Evolutionary conservation across 768 basidiomycete genomes (phyloP), one percentile per base, ranked within the genome.

Genomic region (Naganishia onofrii): DNA sequence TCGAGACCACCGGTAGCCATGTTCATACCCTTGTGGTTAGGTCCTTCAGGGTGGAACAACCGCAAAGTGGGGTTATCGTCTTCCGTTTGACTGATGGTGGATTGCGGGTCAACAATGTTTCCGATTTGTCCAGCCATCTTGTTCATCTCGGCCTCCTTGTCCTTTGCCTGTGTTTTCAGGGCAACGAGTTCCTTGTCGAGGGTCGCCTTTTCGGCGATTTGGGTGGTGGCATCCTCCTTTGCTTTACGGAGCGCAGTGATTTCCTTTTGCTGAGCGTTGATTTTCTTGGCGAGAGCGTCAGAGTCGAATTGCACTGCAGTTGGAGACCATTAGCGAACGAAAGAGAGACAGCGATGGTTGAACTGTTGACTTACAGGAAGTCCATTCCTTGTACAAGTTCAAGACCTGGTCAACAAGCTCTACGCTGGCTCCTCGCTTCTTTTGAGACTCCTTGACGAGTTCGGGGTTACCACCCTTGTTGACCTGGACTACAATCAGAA

Each of bases 201-300:
- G n/a, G 84, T 85, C 70, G 88, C 90, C 84, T 98, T 98, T 77
- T 87, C 82, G 1, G 86, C 87, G 2, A 98, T 87, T 19, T 96
- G 86, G 54, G 93, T 93, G 71, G 92, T 89, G 21, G 94, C 93
- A 68, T 88, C 84, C 82, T 97, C 87, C 81, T 97, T 98, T 19
- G 91, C 92, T 88, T 95, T 98, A 82, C 92, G 96, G 87, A 93
- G 96, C 1, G 86, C 85, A 13, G 88, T 88, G 76, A 99, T 97
- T 81, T 97, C 87, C 81, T 98, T 99, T 84, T 99, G 94, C 13
- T 94, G 84, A 17, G 86, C 87, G 76, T 99, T 98, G 48, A 91
- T 87, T 74, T 91, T 86, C 80, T 94, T 93, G 74, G 87, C 85
- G 60, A 90, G 81, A 21, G 84, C 85, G 75, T 90, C 91, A 26